These are phyloP conservation scores for Plasmodium falciparum DNA, from an alignment of 169 alveolate species.

Conservation along the genomic window DNA sequence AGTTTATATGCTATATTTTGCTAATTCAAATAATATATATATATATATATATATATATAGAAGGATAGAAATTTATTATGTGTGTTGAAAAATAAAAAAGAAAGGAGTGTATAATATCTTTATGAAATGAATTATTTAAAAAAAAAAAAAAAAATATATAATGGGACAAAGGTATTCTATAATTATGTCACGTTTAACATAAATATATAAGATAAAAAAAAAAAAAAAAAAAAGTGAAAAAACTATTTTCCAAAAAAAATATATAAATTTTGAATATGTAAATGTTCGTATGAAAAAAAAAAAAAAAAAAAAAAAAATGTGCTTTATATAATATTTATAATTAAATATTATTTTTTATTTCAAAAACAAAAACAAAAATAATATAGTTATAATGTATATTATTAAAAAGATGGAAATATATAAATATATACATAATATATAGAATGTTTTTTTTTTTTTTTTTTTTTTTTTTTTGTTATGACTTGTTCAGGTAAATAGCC, in stretches of 20 bases:
- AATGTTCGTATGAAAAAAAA: constrained; percentile 2
- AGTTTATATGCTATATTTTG: background rate
- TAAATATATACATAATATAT: background rate
- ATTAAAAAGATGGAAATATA: no score
- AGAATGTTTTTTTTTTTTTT: background rate
- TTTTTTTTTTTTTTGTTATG: background rate
- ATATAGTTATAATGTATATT: background rate
- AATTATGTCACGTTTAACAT: constrained; percentile 1
- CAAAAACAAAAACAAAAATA: constrained; percentile 31
- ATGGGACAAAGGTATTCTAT: constrained; percentile 6
- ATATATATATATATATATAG: background rate
- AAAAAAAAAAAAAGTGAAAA: background rate
- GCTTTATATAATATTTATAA: constrained; percentile 3
- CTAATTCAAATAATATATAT: background rate
- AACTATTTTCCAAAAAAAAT: no score
- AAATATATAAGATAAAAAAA: background rate
- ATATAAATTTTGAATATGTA: background rate
- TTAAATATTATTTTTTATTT: constrained; percentile 9
- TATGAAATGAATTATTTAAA: no score
- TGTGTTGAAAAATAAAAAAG: no score
- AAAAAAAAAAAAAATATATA: background rate
- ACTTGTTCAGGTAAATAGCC: background rate
- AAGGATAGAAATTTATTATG: background rate
- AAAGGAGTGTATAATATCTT: no score
- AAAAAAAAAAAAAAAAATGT: background rate